Evolutionary conservation across 1,284 basidiomycete genomes (phyloP).

Genomic region (Ustilago tritici): DNA sequence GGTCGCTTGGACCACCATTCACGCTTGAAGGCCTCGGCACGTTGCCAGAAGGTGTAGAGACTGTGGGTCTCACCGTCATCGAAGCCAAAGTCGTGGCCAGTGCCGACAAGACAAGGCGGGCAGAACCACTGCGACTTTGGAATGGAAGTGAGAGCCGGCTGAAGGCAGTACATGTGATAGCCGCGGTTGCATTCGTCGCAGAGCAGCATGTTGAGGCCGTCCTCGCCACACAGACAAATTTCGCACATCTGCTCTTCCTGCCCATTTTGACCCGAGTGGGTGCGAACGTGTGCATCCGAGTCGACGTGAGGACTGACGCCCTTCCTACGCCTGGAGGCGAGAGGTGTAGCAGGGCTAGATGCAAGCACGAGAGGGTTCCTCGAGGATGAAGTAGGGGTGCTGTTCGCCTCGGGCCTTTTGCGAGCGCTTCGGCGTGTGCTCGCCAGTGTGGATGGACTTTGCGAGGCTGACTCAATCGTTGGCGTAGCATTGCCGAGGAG

Average conservation of each 20-base stretch:
- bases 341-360: slow-evolving; percentile 31
- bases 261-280: slow-evolving; percentile 5
- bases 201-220: slow-evolving; percentile 88
- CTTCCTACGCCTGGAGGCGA: slow-evolving; percentile 31
- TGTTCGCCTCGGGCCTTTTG: slow-evolving; percentile 37
- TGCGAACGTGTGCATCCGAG: slow-evolving; percentile 16
- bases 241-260: slow-evolving; percentile 64
- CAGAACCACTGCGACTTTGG: slow-evolving; percentile 98
- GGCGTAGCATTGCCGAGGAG: slow-evolving; percentile 27
- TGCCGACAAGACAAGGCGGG: slow-evolving; percentile 88
- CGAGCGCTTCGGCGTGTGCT: slow-evolving; percentile 45
- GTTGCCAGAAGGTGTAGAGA: slow-evolving; percentile 88
- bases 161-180: slow-evolving; percentile 95
- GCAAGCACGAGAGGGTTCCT: slow-evolving; percentile 26
- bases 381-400: slow-evolving; percentile 28
- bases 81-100: slow-evolving; percentile 98
- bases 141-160: slow-evolving; percentile 84
- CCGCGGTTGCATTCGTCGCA: slow-evolving; percentile 96
- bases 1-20: slow-evolving; percentile 76
- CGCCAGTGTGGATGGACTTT: slow-evolving; percentile 34
- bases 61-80: slow-evolving; percentile 97
- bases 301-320: slow-evolving; percentile 42
- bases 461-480: slow-evolving; percentile 16
- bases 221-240: slow-evolving; percentile 81
- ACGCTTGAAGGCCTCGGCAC: slow-evolving; percentile 82